Evolutionary conservation across 495 filamentous ascomycete species (phyloP).

Genomic region (Staphylotrichum longicolle): DNA sequence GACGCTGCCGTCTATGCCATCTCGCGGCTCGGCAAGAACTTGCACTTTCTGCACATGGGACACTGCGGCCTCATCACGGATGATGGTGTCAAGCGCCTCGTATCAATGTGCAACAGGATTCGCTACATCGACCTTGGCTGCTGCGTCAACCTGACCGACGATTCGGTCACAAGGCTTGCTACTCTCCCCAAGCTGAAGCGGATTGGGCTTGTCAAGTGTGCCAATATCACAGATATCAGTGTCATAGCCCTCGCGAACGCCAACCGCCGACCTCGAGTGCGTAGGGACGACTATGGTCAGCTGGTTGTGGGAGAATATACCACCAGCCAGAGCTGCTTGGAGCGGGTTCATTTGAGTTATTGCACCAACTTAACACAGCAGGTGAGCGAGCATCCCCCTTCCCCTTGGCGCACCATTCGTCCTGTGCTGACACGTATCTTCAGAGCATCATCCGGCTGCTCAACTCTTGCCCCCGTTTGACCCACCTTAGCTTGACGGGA

Average conservation of each 20-base stretch:
- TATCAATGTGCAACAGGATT: constrained; percentile 85
- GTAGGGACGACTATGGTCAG: constrained; percentile 49
- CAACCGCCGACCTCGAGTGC: constrained; percentile 45
- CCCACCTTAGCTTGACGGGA: constrained; percentile 94
- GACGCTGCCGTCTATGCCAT: constrained; percentile 87
- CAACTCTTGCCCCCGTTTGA: constrained; percentile 86
- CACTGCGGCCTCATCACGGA: constrained; percentile 93
- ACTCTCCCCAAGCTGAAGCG: constrained; percentile 86
- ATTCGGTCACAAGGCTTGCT: constrained; percentile 80
- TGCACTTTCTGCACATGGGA: constrained; percentile 94
- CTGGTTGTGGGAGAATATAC: constrained; percentile 40
- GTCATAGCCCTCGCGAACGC: constrained; percentile 76
- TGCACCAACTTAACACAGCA: constrained; percentile 76
- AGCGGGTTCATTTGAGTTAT: constrained; percentile 96
- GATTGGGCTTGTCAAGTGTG: constrained; percentile 94
- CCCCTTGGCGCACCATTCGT: constrained; percentile 18
- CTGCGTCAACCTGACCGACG: constrained; percentile 85
- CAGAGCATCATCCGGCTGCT: constrained; percentile 89
- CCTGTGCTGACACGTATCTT: constrained; percentile 21
- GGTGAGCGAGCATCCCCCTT: constrained; percentile 57
- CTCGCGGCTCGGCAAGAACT: constrained; percentile 84
- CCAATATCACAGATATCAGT: constrained; percentile 80
- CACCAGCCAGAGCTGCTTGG: constrained; percentile 60
- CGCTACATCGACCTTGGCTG: constrained; percentile 97
- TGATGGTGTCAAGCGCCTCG: constrained; percentile 74